Evolutionary conservation across 495 filamentous ascomycete genomes (phyloP), one percentile per base, ranked within the genome.

Genomic region (Daldinia concentrica): DNA sequence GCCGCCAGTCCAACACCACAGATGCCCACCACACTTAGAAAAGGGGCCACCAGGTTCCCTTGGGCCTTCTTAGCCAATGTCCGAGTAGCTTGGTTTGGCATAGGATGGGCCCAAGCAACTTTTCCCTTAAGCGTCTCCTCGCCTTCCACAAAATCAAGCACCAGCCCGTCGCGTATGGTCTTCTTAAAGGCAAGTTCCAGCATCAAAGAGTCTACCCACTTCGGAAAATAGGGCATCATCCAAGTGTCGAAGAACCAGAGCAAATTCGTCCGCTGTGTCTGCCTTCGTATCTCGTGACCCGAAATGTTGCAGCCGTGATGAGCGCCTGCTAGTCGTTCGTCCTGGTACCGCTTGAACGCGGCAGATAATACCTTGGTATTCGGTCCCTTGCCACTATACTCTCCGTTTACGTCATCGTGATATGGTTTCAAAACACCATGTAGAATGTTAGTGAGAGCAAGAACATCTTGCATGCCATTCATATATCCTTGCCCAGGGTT

Each of bases 371-470:
- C 30, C 27, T 61, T 39, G 0, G 29, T 29, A 30, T 56, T 55
- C 17, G 58, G 64, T 5, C 26, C 45, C 2, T 15, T 58, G 2
- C 26, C 27, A 19, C 5, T 11, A 5, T 36, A 12, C 8, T n/a
- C 57, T 1, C 6, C 22, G 3, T 27, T 22, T 17, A 0, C 54
- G 34, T 54, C 22, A 24, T 58, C 34, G 52, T 27, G n/a, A 19
- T 52, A 22, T 7, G 4, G 12, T 5, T 54, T 54, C 50, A 63
- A 3, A 14, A 48, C 51, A 5, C 27, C 29, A 32, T 71, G 29
- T 1, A 82, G 68, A n/a, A 72, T 32, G 58, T 82, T 82, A 48
- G 77, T 78, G 1, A 83, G 74, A 14, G 76, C 76, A 24, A 79
- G 73, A 1, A 78, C 71, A 64, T 82, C 79, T 43, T 80, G 70